Conservation (phyloP, 371 early-diverging fungal species). For the Encephalitozoon intestinalis region DNA sequence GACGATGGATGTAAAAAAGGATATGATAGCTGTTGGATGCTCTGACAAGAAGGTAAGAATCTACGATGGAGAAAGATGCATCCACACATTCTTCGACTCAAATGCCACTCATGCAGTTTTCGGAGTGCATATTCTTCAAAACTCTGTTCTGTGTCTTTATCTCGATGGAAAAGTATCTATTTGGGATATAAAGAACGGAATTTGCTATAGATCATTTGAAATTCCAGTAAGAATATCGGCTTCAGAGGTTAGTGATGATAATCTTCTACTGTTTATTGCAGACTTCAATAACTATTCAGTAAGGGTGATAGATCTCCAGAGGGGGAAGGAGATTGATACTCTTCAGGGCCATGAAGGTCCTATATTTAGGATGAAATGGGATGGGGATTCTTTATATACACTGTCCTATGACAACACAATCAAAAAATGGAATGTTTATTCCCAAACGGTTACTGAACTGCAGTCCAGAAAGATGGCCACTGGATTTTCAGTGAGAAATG, state of each 20-base stretch:
- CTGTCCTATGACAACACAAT: conserved; percentile 32
- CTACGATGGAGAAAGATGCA: conserved; percentile 23
- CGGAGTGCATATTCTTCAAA: conserved; percentile 12
- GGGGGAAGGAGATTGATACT: conserved; percentile 42
- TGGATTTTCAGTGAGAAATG: conserved; percentile 12
- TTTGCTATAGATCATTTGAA: conserved; percentile 42
- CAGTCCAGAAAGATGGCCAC: conserved; percentile 23
- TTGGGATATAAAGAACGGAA: conserved; percentile 42
- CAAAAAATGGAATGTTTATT: conserved; percentile 31
- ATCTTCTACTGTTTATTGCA: conserved; percentile 34
- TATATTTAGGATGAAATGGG: conserved; percentile 21
- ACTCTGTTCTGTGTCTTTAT: conserved; percentile 16
- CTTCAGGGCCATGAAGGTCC: conserved; percentile 28
- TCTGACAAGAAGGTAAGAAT: conserved; percentile 37
- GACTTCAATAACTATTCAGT: conserved; percentile 24
- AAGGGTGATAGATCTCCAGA: conserved; percentile 38
- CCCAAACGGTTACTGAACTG: not conserved
- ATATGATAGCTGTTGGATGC: conserved; percentile 33
- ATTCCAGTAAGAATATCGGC: conserved; percentile 5
- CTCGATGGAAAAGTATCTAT: conserved; percentile 33
- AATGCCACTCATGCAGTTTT: conserved; percentile 8
- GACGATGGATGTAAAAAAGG: conserved; percentile 20
- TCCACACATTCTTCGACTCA: conserved; percentile 23
- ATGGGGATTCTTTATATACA: conserved; percentile 23
- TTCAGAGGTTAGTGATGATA: conserved; percentile 32